Evolutionary conservation across 78 protist genomes (phyloP).

Genomic region (Emiliania huxleyi): DNA sequence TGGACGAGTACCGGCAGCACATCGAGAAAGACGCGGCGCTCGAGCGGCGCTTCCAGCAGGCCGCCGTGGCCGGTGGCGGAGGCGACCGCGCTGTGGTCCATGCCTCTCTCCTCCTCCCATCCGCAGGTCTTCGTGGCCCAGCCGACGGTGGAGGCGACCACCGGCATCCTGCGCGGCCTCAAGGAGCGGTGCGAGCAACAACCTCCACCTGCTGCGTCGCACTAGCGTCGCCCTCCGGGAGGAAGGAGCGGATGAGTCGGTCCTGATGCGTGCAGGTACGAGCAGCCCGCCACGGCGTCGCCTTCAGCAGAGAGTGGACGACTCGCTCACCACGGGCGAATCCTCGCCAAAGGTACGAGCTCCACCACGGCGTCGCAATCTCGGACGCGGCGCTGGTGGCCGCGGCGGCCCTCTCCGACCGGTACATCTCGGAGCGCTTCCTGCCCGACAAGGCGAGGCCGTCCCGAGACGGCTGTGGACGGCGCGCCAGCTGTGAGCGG

Average conservation of each 20-base stretch:
- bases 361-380: conserved; percentile 64
- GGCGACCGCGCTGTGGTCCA: neutral
- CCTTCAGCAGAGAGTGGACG: too few relatives aligned
- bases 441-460: conserved; percentile 62
- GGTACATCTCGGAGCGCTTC: conserved; percentile 60
- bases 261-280: too few relatives aligned
- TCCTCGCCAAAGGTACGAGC: too few relatives aligned
- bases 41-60: conserved; percentile 77
- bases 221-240: conserved; percentile 40
- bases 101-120: neutral
- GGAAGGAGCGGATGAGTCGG: too few relatives aligned
- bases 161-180: conserved; percentile 65
- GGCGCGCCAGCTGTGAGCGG: too few relatives aligned
- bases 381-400: conserved; percentile 81
- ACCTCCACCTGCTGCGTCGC: too few relatives aligned
- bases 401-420: conserved; percentile 61
- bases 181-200: too few relatives aligned
- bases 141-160: conserved; percentile 69
- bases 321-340: too few relatives aligned
- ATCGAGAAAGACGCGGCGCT: conserved; percentile 75
- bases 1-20: conserved; percentile 67
- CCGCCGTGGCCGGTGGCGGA: neutral
- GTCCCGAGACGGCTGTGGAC: too few relatives aligned
- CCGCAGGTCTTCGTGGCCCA: conserved; percentile 34
- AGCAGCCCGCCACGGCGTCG: too few relatives aligned